Conservation (phyloP, 208 protist genomes). For the Endotrypanum monterogeii region DNA sequence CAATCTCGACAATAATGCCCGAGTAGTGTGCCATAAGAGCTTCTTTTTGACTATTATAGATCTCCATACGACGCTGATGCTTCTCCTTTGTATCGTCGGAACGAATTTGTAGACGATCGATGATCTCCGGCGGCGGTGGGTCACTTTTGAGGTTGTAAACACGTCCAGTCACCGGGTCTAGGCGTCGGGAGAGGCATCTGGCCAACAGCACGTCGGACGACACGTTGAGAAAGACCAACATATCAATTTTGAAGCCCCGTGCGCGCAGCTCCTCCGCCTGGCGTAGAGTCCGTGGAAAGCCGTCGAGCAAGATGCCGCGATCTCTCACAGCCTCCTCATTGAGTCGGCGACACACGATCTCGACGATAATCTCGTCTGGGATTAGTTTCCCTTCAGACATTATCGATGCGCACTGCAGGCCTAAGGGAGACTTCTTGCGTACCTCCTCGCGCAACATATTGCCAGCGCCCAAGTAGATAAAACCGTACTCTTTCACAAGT, state of each 20-base stretch:
- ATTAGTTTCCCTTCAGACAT: constrained; percentile 85
- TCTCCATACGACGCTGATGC: constrained; percentile 67
- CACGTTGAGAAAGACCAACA: constrained; percentile 77
- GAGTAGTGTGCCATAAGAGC: constrained; percentile 59
- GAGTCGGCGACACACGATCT: constrained; percentile 65
- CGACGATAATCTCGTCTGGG: constrained; percentile 74
- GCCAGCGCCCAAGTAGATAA: constrained; percentile 88
- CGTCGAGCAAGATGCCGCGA: constrained; percentile 90
- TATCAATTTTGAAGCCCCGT: constrained; percentile 67
- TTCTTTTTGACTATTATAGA: constrained; percentile 68
- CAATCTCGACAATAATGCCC: constrained; percentile 55
- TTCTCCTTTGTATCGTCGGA: constrained; percentile 84
- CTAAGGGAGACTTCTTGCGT: constrained; percentile 51
- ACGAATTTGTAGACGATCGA: constrained; percentile 75
- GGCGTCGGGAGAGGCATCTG: constrained; percentile 58
- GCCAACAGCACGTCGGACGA: constrained; percentile 46
- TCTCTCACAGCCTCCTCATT: constrained; percentile 35
- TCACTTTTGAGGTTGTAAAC: constrained; percentile 82
- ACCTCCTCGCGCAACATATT: constrained; percentile 92
- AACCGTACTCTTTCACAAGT: constrained; percentile 81
- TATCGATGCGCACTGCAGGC: constrained; percentile 41
- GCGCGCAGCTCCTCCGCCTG: constrained; percentile 79
- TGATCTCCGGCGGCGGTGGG: constrained; percentile 66
- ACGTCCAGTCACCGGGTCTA: constrained; percentile 72
- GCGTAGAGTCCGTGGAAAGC: constrained; percentile 91